phyloP scores from a whole-genome alignment of 139 green algal genomes.

The Trebouxia sp. region DNA sequence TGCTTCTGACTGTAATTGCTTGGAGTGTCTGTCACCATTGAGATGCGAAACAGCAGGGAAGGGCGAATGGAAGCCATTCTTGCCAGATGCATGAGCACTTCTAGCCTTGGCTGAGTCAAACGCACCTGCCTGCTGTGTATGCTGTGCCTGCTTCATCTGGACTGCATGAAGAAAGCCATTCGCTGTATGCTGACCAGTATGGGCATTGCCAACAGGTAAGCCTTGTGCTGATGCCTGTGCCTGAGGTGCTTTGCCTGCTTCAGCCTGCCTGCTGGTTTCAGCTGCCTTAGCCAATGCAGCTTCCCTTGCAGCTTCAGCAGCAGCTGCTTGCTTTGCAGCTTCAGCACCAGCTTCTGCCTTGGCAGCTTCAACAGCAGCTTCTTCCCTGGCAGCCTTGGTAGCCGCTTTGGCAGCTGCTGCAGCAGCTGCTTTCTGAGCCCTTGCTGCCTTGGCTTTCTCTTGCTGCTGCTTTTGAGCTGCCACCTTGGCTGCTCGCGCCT shows the following conservation, averaged over 20 bases:
- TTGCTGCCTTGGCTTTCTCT: not conserved
- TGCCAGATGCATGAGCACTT: not conserved
- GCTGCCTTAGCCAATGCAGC: too few species aligned
- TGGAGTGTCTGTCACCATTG: not conserved
- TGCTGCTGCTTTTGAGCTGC: not conserved
- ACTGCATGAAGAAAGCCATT: not conserved
- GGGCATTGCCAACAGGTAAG: too few species aligned
- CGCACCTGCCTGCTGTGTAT: not conserved
- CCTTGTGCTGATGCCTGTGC: too few species aligned
- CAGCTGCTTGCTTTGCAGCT: too few species aligned
- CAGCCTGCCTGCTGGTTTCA: too few species aligned
- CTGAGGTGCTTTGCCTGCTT: too few species aligned
- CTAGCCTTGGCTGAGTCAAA: not conserved
- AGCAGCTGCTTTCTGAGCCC: not conserved
- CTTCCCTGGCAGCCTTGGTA: not conserved
- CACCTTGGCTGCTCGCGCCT: not conserved
- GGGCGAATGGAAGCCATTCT: not conserved
- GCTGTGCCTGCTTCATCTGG: constrained; percentile 20
- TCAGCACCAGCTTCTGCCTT: not conserved
- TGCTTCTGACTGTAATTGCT: too few species aligned
- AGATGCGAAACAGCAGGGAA: not conserved
- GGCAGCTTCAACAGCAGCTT: constrained; percentile 6
- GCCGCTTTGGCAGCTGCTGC: constrained; percentile 2
- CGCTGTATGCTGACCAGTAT: not conserved
- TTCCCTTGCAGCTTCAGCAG: too few species aligned